phyloP scores from a whole-genome alignment of 2,329 filamentous ascomycete genomes.

The Colletotrichum camelliae region DNA sequence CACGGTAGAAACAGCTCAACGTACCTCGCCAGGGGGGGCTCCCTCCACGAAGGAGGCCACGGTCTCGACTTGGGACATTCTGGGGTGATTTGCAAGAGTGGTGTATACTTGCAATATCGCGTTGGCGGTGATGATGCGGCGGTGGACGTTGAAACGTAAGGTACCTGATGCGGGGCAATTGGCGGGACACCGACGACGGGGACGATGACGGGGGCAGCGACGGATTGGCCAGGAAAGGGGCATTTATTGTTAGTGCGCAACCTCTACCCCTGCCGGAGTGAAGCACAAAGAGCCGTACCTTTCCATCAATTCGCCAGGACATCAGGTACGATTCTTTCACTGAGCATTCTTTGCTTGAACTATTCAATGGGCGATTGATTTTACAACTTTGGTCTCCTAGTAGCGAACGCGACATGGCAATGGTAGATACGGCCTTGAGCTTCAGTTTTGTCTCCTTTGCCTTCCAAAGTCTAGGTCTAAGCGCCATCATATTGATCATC shows the following conservation, averaged over 20 bases:
- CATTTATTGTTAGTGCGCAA: conserved; percentile 14
- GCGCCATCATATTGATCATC: background rate
- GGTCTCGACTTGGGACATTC: conserved; percentile 52
- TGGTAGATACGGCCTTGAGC: background rate
- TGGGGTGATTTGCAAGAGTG: conserved; percentile 32
- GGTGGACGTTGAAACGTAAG: conserved; percentile 16
- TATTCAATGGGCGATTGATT: background rate
- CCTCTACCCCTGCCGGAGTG: background rate
- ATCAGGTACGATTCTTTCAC: background rate
- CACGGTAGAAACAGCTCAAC: conserved; percentile 29
- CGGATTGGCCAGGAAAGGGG: conserved; percentile 17
- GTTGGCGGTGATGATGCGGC: conserved; percentile 4
- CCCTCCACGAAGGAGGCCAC: conserved; percentile 90
- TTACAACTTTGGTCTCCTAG: background rate
- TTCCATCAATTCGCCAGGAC: background rate
- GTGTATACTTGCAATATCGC: background rate
- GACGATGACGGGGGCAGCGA: background rate
- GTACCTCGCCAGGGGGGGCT: conserved; percentile 94
- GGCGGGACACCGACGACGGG: conserved; percentile 1
- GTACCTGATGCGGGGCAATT: conserved; percentile 19
- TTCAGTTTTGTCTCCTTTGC: background rate
- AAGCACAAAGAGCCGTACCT: background rate
- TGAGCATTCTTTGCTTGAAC: background rate
- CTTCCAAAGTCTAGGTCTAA: background rate
- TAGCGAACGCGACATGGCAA: background rate